phyloP scores from a whole-genome alignment of 768 basidiomycete genomes.

The Phylloporus arenicola region DNA sequence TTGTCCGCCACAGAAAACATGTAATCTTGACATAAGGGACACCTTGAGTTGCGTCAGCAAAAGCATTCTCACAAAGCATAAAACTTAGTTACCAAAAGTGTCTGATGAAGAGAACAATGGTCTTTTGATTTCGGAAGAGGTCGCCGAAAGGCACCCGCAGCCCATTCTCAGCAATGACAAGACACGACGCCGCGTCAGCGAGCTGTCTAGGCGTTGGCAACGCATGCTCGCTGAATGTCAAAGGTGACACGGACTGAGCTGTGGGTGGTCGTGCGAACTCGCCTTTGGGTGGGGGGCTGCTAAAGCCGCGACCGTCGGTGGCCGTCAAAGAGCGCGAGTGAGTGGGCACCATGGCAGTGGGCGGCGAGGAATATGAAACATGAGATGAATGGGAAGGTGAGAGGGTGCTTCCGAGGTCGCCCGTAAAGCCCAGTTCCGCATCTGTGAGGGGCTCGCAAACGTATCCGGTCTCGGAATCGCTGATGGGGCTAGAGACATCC shows the following conservation, averaged over 20 bases:
- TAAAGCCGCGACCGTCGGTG: conserved; percentile 11
- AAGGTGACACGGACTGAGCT: conserved; percentile 6
- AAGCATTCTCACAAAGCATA: conserved; percentile 2
- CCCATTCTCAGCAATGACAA: conserved; percentile 66
- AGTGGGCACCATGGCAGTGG: conserved; percentile 2
- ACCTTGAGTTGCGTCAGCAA: conserved; percentile 37
- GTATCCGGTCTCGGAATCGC: conserved; percentile 19
- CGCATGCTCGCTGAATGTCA: conserved; percentile 39
- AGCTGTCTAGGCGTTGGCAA: conserved; percentile 55
- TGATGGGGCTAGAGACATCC: conserved; percentile 25
- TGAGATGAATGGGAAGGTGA: conserved; percentile 14
- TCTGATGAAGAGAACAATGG: conserved; percentile 79
- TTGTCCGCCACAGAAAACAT: conserved; percentile 59
- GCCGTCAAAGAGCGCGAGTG: conserved; percentile 24
- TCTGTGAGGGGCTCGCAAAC: conserved; percentile 28
- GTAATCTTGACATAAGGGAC: conserved; percentile 84
- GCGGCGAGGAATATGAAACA: conserved; percentile 8
- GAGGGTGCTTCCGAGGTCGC: conserved; percentile 3
- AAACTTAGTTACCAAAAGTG: conserved; percentile 61
- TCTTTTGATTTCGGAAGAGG: conserved; percentile 52
- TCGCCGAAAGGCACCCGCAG: conserved; percentile 62
- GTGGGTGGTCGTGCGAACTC: conserved; percentile 16
- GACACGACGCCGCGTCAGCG: conserved; percentile 52
- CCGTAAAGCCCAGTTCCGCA: conserved; percentile 22
- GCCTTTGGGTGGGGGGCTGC: background rate